These are phyloP conservation scores for Candida corydali DNA, from an alignment of 805 yeast genomes.

Conservation along the genomic window DNA sequence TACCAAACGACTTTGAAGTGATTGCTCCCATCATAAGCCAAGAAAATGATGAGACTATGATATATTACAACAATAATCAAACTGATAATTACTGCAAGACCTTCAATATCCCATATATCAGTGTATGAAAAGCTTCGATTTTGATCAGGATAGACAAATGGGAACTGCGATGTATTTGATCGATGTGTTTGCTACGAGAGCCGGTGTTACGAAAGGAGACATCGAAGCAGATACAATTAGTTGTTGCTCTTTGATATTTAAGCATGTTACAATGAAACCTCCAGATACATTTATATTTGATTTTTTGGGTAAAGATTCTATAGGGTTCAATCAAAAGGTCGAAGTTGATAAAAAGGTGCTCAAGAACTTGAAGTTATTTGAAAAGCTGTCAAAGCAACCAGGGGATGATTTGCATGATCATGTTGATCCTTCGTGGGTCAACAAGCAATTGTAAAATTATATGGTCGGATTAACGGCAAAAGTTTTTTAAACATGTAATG, in stretches of 20 bases:
- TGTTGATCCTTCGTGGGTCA: conserved; percentile 75
- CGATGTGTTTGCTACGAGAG: conserved; percentile 91
- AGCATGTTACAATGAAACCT: conserved; percentile 81
- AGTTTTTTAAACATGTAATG: conserved; percentile 96
- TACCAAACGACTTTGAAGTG: conserved; percentile 20
- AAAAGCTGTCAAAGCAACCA: conserved; percentile 81
- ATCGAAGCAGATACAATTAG: conserved; percentile 99
- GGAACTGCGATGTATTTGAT: conserved; percentile 93
- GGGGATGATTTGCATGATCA: conserved; percentile 94
- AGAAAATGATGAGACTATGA: conserved; percentile 14
- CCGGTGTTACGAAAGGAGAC: conserved; percentile 96
- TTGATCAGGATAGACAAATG: conserved; percentile 84
- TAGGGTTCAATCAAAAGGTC: conserved; percentile 87
- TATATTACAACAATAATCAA: conserved; percentile 35
- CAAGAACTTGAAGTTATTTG: conserved; percentile 81
- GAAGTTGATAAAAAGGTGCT: conserved; percentile 90
- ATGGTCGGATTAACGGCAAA: conserved; percentile 94
- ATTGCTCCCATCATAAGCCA: conserved; percentile 20
- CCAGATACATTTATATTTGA: conserved; percentile 86
- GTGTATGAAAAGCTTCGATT: too few species aligned
- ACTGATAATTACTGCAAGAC: conserved; percentile 27
- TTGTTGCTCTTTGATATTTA: conserved; percentile 89
- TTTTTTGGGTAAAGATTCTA: conserved; percentile 93
- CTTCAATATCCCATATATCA: conserved; percentile 20
- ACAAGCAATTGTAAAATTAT: conserved; percentile 82